Evolutionary conservation across 495 filamentous ascomycete species (phyloP), one percentile per base, ranked within the genome.

Genomic region (Hypoxylon lenormandii): DNA sequence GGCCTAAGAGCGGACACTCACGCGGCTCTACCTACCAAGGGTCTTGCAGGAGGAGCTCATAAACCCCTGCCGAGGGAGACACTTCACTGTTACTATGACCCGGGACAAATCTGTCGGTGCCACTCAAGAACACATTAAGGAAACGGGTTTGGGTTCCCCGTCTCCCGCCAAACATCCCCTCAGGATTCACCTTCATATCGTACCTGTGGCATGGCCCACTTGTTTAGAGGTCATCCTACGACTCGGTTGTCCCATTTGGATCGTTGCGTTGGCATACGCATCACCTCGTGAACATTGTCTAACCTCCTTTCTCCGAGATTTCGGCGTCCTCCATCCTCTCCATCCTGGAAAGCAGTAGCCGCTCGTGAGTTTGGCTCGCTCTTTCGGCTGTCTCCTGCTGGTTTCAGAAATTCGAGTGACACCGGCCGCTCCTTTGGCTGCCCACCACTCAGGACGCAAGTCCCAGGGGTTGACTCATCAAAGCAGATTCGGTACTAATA

Each of bases 391-490:
- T 61, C 50, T 66, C 62, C 68, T 60, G 65, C 18, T 68, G 36
- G 68, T 69, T 64, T 74, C 63, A 66, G 55, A 64, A 36, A 49
- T 23, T 72, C 51, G 55, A 76, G 69, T 74, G 57, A 68, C 69
- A 72, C 70, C 66, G 65, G 60, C 46, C 48, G 38, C 54, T 63
- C 57, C 55, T 60, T 64, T 53, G 52, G 52, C 38, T 54, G 43
- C 45, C 60, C 58, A 54, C 61, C 74, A 72, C 69, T 64, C 46
- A 61, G 65, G 59, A 59, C 45, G 62, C 58, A 48, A 63, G 57
- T 49, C 63, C 66, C 54, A 64, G 66, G 65, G 74, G 56, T 67
- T 72, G 74, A 70, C 56, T 72, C 74, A 72, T 65, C 63, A 65
- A 57, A 46, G 48, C 55, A 65, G 19, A 28, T 53, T 37, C 37